Evolutionary conservation across 306 rosid species (phyloP).

Genomic region (Crotalaria pallida): DNA sequence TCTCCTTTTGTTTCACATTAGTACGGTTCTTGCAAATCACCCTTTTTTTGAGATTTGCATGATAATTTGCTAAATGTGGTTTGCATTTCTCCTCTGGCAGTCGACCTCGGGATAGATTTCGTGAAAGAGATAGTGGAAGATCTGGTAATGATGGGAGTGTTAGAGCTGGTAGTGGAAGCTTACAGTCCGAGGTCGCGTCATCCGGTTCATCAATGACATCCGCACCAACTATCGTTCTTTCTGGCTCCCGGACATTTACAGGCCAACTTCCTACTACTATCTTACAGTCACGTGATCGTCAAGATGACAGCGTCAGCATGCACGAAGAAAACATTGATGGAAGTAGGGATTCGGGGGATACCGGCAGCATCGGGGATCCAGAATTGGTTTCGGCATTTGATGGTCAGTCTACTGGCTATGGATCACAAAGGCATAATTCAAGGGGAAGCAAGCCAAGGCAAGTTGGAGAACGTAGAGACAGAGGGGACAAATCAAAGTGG

Average conservation of each 20-base stretch:
- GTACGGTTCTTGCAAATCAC: background rate
- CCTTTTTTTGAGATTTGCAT: background rate
- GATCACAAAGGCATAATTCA: conserved; percentile 77
- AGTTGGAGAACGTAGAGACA: conserved; percentile 69
- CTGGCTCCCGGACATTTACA: conserved; percentile 63
- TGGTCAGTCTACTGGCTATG: conserved; percentile 62
- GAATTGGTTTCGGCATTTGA: conserved; percentile 71
- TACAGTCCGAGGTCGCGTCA: conserved; percentile 59
- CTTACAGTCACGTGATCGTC: conserved; percentile 81
- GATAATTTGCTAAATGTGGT: background rate
- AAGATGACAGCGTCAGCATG: conserved; percentile 65
- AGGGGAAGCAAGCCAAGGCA: conserved; percentile 86
- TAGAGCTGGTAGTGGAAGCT: conserved; percentile 46
- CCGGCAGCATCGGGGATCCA: conserved; percentile 82
- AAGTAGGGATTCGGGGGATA: conserved; percentile 87
- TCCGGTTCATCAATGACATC: conserved; percentile 43
- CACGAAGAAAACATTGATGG: conserved; percentile 84
- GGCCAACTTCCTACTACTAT: conserved; percentile 83
- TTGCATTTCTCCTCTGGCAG: conserved; percentile 38
- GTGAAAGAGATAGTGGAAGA: conserved; percentile 89
- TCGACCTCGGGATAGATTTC: conserved; percentile 83
- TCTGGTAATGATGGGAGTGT: conserved; percentile 62
- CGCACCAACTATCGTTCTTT: conserved; percentile 61
- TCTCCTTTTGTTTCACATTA: background rate
- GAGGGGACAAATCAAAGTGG: conserved; percentile 88